Conservation (phyloP, 306 rosid species). For the Dryas alaskensis region DNA sequence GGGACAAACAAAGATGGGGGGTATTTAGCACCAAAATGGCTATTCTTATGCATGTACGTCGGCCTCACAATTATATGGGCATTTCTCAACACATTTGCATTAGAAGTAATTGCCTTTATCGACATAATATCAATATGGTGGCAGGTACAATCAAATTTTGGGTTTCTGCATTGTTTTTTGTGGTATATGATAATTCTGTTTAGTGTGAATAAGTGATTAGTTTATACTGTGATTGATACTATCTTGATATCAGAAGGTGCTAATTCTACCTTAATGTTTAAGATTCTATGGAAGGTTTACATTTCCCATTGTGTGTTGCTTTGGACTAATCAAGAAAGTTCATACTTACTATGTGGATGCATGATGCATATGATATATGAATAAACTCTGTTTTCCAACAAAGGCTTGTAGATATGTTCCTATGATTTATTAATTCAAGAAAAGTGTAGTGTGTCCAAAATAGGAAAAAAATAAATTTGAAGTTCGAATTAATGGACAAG, state of each 20-base stretch:
- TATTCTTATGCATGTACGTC: constrained; percentile 76
- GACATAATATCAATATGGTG: constrained; percentile 85
- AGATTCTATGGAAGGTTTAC: neutral
- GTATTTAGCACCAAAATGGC: constrained; percentile 76
- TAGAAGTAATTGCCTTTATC: constrained; percentile 73
- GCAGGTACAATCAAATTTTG: constrained; percentile 54
- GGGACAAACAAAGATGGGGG: constrained; percentile 85
- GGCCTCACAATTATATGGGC: constrained; percentile 87
- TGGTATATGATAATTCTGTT: neutral
- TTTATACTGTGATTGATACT: neutral
- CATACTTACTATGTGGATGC: neutral
- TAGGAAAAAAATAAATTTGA: no score
- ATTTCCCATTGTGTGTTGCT: neutral
- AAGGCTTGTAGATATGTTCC: no score
- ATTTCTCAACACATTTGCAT: constrained; percentile 70
- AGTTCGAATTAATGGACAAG: no score
- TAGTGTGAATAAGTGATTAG: neutral
- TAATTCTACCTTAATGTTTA: neutral
- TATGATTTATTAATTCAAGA: neutral
- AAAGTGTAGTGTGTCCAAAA: neutral
- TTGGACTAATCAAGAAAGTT: neutral
- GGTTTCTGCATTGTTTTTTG: neutral
- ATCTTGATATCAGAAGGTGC: neutral
- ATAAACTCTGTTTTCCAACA: neutral
- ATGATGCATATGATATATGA: neutral